Evolutionary conservation across 345 rosid species (phyloP).

Genomic region (Cardamine chenopodiifolia): DNA sequence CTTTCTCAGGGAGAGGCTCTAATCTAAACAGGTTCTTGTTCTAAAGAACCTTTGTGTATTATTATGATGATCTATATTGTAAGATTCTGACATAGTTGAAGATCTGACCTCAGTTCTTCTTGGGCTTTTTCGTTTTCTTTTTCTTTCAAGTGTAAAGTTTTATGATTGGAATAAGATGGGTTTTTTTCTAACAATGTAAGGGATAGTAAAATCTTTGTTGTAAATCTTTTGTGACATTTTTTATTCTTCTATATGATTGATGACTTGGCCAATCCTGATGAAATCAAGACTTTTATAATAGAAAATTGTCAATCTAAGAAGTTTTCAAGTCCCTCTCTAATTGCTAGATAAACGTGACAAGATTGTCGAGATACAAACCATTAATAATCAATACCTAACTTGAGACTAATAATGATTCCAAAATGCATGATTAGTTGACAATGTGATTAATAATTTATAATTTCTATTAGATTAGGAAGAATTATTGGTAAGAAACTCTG

Average conservation of each 20-base stretch:
- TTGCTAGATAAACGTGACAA: neutral
- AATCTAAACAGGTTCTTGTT: constrained; percentile 24
- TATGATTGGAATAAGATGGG: constrained; percentile 27
- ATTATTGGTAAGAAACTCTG: too few relatives aligned
- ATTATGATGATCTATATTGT: constrained; percentile 23
- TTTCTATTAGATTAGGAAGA: too few relatives aligned
- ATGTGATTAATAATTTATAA: neutral
- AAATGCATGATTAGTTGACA: neutral
- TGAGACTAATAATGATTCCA: neutral
- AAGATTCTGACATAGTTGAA: constrained; percentile 30
- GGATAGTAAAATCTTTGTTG: neutral
- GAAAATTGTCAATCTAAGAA: neutral
- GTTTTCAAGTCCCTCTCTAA: neutral
- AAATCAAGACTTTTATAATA: neutral
- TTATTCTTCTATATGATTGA: neutral
- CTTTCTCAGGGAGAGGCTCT: constrained; percentile 3
- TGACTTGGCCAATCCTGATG: neutral
- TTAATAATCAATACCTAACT: neutral
- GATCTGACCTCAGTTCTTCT: constrained; percentile 17
- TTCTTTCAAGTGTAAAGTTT: constrained; percentile 27
- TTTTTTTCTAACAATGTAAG: neutral
- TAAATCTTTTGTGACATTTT: constrained; percentile 20
- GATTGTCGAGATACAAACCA: neutral
- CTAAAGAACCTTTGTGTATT: constrained; percentile 23
- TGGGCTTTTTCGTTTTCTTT: neutral